These are phyloP conservation scores for Marasmius fiardii DNA, from an alignment of 1,284 basidiomycete genomes.

Conservation along the genomic window DNA sequence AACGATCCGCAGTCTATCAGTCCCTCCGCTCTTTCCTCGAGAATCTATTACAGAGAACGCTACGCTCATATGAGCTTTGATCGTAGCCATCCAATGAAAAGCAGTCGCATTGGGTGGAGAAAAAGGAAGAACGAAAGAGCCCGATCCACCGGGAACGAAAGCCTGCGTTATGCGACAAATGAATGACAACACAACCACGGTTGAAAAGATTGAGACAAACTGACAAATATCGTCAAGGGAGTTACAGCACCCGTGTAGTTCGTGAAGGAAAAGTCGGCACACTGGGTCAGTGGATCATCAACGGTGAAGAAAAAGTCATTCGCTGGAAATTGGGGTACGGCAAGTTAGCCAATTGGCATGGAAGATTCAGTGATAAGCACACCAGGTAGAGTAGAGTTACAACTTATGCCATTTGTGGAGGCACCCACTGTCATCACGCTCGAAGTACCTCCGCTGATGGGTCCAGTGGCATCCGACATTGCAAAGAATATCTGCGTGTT, in stretches of 20 bases:
- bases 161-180: not conserved
- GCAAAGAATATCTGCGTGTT: not conserved
- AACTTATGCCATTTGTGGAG: not conserved
- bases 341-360: not conserved
- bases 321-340: not conserved
- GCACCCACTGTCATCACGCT: not conserved
- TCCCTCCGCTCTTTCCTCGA: not conserved
- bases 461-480: conserved; percentile 1
- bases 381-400: not conserved
- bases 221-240: not conserved
- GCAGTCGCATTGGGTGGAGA: not conserved
- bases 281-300: not conserved
- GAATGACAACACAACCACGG: not conserved
- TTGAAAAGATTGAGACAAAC: no score
- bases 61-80: not conserved
- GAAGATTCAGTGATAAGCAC: not conserved
- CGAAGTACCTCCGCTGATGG: not conserved
- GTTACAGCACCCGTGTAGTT: not conserved
- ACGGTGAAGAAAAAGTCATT: not conserved
- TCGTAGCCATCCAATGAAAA: not conserved
- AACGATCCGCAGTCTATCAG: not conserved
- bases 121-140: not conserved
- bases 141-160: not conserved
- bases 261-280: not conserved
- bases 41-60: not conserved